A percentile compares a stretch with the other conserved stretches of the same genome.
These are phyloP conservation scores for Colletotrichum sp. DNA, from an alignment of 2,329 filamentous ascomycete genomes.

Conservation along the genomic window DNA sequence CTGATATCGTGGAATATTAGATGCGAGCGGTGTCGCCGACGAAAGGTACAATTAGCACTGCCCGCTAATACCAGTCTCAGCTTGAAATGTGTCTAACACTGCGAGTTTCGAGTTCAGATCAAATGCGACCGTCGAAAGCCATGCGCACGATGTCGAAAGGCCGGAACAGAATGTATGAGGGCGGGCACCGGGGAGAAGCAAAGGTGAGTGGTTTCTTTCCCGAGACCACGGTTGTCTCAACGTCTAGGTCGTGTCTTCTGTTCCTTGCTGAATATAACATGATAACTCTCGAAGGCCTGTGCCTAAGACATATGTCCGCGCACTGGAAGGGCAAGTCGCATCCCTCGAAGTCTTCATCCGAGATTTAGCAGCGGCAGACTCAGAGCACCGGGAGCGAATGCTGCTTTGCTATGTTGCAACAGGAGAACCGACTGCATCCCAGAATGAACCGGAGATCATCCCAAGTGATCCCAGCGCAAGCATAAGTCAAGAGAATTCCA, in stretches of 20 bases:
- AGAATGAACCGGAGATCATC: neutral
- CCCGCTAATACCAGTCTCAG: neutral
- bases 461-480: neutral
- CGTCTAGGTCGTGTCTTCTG: neutral
- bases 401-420: neutral
- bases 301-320: slow-evolving; percentile 50
- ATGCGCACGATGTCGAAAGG: slow-evolving; percentile 53
- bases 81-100: slow-evolving; percentile 25
- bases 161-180: slow-evolving; percentile 43
- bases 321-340: slow-evolving; percentile 50
- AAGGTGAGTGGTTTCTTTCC: slow-evolving; percentile 30
- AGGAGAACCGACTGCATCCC: neutral
- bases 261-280: neutral
- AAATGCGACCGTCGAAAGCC: slow-evolving; percentile 58
- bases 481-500: neutral
- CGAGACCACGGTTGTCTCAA: neutral
- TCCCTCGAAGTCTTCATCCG: slow-evolving; percentile 50
- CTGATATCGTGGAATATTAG: slow-evolving; percentile 26
- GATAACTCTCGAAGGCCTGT: slow-evolving; percentile 40
- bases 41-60: slow-evolving; percentile 38
- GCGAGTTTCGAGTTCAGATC: slow-evolving; percentile 38
- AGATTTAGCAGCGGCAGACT: slow-evolving; percentile 45
- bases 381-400: slow-evolving; percentile 12
- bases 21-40: slow-evolving; percentile 47
- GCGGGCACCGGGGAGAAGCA: slow-evolving; percentile 47